phyloP scores from a whole-genome alignment of 2,329 filamentous ascomycete genomes.

The Nothophoma quercina region DNA sequence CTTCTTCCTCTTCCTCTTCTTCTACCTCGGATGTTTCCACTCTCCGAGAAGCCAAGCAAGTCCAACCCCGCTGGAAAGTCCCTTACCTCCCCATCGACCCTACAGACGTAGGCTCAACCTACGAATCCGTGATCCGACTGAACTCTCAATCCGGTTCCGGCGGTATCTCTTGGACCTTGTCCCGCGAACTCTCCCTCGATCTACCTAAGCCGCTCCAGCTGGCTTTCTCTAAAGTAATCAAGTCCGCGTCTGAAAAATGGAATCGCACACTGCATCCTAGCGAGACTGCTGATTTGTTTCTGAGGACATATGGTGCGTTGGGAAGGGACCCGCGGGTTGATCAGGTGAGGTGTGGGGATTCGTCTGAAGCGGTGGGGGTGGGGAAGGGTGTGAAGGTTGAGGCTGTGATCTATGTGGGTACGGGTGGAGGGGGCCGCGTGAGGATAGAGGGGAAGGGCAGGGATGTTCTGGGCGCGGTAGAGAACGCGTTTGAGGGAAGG shows the following conservation, averaged over 20 bases:
- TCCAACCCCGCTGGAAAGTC: neutral
- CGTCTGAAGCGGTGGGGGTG: no score
- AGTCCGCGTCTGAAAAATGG: neutral
- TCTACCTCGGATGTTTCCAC: neutral
- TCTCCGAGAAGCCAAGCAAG: neutral
- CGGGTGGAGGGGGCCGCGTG: no score
- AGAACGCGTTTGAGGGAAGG: no score
- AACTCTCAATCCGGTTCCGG: neutral
- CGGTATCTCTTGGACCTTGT: neutral
- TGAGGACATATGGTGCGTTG: no score
- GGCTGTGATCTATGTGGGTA: no score
- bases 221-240: neutral
- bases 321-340: no score
- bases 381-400: no score
- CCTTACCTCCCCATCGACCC: neutral
- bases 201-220: neutral
- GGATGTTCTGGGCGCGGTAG: no score
- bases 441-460: no score
- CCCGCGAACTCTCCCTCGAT: neutral
- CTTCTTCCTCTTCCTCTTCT: no score
- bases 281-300: no score
- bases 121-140: neutral
- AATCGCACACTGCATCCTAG: neutral
- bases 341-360: no score
- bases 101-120: neutral